Evolutionary conservation across 2,329 filamentous ascomycete species (phyloP).

Genomic region (Colletotrichum sp.): DNA sequence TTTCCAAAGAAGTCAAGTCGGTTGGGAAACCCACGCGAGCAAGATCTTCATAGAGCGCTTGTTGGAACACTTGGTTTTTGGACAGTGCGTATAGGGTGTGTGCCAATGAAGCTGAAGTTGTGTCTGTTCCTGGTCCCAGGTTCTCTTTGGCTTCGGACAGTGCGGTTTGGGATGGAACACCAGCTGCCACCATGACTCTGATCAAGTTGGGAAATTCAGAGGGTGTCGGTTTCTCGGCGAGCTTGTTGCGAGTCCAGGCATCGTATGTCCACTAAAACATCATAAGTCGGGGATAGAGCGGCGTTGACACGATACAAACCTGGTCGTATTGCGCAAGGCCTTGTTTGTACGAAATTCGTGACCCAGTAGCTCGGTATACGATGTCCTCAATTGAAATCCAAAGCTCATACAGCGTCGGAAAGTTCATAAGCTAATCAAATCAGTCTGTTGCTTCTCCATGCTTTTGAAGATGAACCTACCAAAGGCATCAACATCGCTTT

Average conservation of each 20-base stretch:
- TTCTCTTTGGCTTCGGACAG: slow-evolving; percentile 34
- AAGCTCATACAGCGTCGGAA: background rate
- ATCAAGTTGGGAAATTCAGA: slow-evolving; percentile 24
- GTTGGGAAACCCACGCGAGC: slow-evolving; percentile 23
- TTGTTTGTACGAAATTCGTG: background rate
- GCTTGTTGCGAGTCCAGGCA: background rate
- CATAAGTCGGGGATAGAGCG: background rate
- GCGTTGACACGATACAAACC: background rate
- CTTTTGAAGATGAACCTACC: slow-evolving; percentile 5
- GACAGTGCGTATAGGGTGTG: slow-evolving; percentile 34
- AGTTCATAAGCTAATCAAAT: background rate
- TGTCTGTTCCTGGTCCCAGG: slow-evolving; percentile 34
- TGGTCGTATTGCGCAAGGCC: background rate
- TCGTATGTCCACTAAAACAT: background rate
- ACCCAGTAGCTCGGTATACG: background rate
- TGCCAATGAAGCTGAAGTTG: slow-evolving; percentile 32
- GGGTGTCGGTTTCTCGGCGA: background rate
- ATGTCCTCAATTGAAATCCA: background rate
- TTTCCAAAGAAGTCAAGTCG: slow-evolving; percentile 28
- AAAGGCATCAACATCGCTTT: slow-evolving; percentile 33
- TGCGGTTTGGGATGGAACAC: slow-evolving; percentile 26
- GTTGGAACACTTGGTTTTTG: slow-evolving; percentile 28
- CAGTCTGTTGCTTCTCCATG: background rate
- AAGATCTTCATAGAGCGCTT: slow-evolving; percentile 27
- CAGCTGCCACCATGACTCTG: slow-evolving; percentile 22